Percentiles rank a stretch among this genome's conserved stretches.
phyloP scores from a whole-genome alignment of 257 asterid genomes.

The Parsonsia alboflavescens region DNA sequence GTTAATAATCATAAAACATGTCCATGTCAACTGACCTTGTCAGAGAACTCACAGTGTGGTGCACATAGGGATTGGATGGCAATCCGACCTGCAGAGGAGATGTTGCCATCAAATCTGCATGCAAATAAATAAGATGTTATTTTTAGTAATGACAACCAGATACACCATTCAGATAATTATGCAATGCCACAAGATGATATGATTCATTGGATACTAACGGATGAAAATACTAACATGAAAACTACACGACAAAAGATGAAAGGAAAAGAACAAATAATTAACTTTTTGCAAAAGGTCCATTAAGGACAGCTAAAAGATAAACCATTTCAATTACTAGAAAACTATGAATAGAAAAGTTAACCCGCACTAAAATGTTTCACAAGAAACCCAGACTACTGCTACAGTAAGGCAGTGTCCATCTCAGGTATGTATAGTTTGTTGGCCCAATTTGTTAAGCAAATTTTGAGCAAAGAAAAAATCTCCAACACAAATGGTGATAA shows the following conservation, averaged over 20 bases:
- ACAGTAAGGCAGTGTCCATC: neutral
- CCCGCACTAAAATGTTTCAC: neutral
- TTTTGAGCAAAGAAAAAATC: neutral
- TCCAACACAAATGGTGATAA: neutral
- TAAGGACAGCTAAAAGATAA: neutral
- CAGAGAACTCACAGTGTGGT: conserved; percentile 79
- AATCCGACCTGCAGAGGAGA: conserved; percentile 54
- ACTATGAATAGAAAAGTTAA: neutral
- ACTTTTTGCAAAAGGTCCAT: neutral
- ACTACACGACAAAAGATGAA: neutral
- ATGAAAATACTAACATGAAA: neutral
- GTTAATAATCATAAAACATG: neutral
- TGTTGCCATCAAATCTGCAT: conserved; percentile 50
- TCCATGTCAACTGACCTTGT: conserved; percentile 39
- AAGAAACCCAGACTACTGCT: neutral
- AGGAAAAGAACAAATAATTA: neutral
- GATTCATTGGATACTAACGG: neutral
- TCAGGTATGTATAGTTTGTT: neutral
- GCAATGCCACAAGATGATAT: neutral
- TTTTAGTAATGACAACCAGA: neutral
- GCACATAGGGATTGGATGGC: conserved; percentile 90
- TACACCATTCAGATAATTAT: neutral
- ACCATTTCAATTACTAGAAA: neutral
- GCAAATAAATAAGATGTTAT: neutral
- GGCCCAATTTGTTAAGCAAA: neutral